These are phyloP conservation scores for Croton laevigatus DNA, from an alignment of 441 rosid genomes.

Conservation along the genomic window DNA sequence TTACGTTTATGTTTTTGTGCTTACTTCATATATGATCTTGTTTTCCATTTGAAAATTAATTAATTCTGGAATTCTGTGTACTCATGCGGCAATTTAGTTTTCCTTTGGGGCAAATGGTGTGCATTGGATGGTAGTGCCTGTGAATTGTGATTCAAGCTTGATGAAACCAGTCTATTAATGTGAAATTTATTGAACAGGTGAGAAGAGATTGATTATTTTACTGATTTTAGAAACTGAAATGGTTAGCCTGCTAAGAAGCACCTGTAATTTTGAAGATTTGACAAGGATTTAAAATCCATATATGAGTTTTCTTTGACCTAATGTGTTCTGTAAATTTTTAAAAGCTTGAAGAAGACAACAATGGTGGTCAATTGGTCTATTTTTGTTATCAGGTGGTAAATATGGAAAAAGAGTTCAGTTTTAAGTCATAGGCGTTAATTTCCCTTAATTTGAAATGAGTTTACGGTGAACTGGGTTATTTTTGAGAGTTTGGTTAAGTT, in stretches of 20 bases:
- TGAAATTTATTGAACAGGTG: neutral
- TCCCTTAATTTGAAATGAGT: too few relatives aligned
- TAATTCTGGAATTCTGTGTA: neutral
- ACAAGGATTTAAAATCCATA: neutral
- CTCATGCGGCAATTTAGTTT: conserved; percentile 7
- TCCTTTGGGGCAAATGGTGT: conserved; percentile 1
- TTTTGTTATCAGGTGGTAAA: too few relatives aligned
- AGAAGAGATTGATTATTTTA: neutral
- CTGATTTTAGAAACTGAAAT: neutral
- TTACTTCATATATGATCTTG: neutral
- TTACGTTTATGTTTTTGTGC: conserved; percentile 11
- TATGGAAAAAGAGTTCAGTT: too few relatives aligned
- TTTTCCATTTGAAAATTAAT: neutral
- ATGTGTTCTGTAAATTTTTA: too few relatives aligned
- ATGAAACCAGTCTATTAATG: neutral
- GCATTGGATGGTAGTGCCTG: conserved; percentile 4
- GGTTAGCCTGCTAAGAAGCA: neutral
- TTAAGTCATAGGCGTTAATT: too few relatives aligned
- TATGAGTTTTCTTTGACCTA: too few relatives aligned
- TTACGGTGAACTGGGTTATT: too few relatives aligned
- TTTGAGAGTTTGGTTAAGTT: too few relatives aligned
- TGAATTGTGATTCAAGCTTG: neutral
- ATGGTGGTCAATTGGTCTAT: too few relatives aligned
- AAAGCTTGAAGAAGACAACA: too few relatives aligned
- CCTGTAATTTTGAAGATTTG: neutral